These are phyloP conservation scores for Candida stauntonica DNA, from an alignment of 805 yeast genomes.

Conservation along the genomic window DNA sequence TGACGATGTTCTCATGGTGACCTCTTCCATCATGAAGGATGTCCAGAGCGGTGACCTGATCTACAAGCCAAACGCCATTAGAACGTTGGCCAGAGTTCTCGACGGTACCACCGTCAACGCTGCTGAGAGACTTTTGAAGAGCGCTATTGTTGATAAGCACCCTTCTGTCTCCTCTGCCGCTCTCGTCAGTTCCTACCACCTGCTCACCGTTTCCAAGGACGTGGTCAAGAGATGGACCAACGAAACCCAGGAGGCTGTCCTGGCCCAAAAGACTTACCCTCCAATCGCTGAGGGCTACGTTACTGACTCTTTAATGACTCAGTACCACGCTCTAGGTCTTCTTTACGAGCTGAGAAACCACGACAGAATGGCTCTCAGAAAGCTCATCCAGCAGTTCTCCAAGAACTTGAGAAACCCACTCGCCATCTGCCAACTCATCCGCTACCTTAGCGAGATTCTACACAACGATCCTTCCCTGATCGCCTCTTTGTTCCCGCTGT, in stretches of 20 bases:
- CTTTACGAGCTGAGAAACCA: slow-evolving; percentile 83
- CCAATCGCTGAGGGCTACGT: slow-evolving; percentile 45
- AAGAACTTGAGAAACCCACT: slow-evolving; percentile 70
- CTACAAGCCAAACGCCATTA: slow-evolving; percentile 90
- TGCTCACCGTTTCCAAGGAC: slow-evolving; percentile 84
- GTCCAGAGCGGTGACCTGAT: slow-evolving; percentile 83
- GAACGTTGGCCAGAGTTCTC: slow-evolving; percentile 84
- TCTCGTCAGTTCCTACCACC: slow-evolving; percentile 81
- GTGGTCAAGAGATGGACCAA: slow-evolving; percentile 92
- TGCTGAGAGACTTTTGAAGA: slow-evolving; percentile 87
- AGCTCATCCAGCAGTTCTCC: slow-evolving; percentile 75
- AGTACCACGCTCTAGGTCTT: slow-evolving; percentile 93
- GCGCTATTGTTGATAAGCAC: slow-evolving; percentile 86
- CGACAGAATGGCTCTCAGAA: slow-evolving; percentile 91
- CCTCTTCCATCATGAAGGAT: slow-evolving; percentile 97
- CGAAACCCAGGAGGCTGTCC: slow-evolving; percentile 89
- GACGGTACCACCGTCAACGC: slow-evolving; percentile 90
- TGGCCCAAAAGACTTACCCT: slow-evolving; percentile 43
- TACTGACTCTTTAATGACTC: slow-evolving; percentile 74
- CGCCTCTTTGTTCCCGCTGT: slow-evolving; percentile 55
- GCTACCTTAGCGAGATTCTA: slow-evolving; percentile 71
- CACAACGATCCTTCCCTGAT: slow-evolving; percentile 63
- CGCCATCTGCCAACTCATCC: slow-evolving; percentile 80
- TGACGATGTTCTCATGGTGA: slow-evolving; percentile 93
- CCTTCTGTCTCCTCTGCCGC: slow-evolving; percentile 94